Percentiles rank a stretch among this genome's conserved stretches.
Conservation (phyloP, 176 grass and related monocot species). For the Oryza meridionalis region DNA sequence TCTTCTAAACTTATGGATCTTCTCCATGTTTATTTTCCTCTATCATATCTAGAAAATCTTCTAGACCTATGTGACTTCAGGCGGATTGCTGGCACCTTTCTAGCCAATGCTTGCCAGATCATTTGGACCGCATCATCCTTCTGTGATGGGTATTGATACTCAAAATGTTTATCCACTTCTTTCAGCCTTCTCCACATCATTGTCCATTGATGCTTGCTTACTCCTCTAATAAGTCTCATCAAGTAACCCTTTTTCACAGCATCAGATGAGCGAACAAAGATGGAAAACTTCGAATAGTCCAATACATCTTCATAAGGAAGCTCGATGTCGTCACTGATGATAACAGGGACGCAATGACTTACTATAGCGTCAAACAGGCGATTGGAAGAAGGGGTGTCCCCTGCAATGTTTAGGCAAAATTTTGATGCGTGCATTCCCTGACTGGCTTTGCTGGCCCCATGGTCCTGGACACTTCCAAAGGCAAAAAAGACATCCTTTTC, state of each 20-base stretch:
- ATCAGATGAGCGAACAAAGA: constrained; percentile 75
- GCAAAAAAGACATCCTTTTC: constrained; percentile 81
- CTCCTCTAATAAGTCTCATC: constrained; percentile 52
- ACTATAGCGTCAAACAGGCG: constrained; percentile 82
- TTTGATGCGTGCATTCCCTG: constrained; percentile 84
- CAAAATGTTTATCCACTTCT: constrained; percentile 68
- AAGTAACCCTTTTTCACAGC: constrained; percentile 70
- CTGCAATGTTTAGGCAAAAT: constrained; percentile 86
- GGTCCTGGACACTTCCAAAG: constrained; percentile 81
- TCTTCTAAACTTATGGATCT: constrained; percentile 31
- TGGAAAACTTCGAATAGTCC: constrained; percentile 81
- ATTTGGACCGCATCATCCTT: constrained; percentile 83
- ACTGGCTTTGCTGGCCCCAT: constrained; percentile 76
- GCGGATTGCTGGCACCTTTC: constrained; percentile 57
- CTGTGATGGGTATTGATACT: constrained; percentile 67
- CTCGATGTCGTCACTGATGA: constrained; percentile 89
- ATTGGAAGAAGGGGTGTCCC: constrained; percentile 94
- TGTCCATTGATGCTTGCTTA: constrained; percentile 58
- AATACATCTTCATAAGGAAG: constrained; percentile 79
- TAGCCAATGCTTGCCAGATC: constrained; percentile 71
- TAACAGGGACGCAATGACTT: constrained; percentile 81
- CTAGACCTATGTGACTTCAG: constrained; percentile 66
- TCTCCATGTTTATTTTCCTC: constrained; percentile 42
- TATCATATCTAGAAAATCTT: constrained; percentile 58
- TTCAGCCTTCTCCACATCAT: constrained; percentile 70